A percentile compares a stretch with the other conserved stretches of the same genome.
phyloP scores from a whole-genome alignment of 345 rosid genomes.

The Murraya paniculata region DNA sequence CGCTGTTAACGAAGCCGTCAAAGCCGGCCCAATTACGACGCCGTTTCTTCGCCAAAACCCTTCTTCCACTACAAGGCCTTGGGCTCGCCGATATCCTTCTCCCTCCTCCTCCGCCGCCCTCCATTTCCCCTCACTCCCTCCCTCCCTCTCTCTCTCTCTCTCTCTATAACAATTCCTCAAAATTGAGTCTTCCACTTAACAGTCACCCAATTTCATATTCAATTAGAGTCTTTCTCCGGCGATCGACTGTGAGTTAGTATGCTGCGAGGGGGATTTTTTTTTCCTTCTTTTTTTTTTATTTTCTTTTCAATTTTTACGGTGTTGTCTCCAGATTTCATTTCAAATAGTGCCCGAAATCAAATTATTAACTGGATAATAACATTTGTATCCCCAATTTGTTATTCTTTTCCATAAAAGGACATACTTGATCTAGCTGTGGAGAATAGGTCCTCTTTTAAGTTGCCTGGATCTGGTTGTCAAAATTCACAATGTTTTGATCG shows the following conservation, averaged over 20 bases:
- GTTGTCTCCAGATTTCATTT: slow-evolving; percentile 1
- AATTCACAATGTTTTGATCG: no score
- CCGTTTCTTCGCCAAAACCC: slow-evolving; percentile 60
- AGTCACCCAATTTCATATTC: slow-evolving; percentile 3
- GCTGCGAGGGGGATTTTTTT: background rate
- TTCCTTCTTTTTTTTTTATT: background rate
- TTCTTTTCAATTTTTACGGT: background rate
- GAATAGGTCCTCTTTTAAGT: no score
- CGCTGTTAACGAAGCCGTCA: slow-evolving; percentile 67
- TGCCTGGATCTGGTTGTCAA: no score
- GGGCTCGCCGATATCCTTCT: slow-evolving; percentile 54
- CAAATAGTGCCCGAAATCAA: slow-evolving; percentile 1
- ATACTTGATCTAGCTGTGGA: no score
- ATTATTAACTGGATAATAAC: background rate
- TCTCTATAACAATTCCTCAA: background rate
- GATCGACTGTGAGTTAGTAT: background rate
- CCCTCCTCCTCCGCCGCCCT: slow-evolving; percentile 31
- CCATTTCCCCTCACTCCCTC: slow-evolving; percentile 12
- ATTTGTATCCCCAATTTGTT: background rate
- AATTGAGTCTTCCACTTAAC: background rate
- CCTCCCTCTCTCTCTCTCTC: background rate
- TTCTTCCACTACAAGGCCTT: slow-evolving; percentile 55
- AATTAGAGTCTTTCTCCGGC: background rate
- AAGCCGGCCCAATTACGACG: slow-evolving; percentile 37
- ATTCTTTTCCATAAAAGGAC: background rate